phyloP scores from a whole-genome alignment of 192 early-diverging fungal genomes.

The Dimargaris verticillata region DNA sequence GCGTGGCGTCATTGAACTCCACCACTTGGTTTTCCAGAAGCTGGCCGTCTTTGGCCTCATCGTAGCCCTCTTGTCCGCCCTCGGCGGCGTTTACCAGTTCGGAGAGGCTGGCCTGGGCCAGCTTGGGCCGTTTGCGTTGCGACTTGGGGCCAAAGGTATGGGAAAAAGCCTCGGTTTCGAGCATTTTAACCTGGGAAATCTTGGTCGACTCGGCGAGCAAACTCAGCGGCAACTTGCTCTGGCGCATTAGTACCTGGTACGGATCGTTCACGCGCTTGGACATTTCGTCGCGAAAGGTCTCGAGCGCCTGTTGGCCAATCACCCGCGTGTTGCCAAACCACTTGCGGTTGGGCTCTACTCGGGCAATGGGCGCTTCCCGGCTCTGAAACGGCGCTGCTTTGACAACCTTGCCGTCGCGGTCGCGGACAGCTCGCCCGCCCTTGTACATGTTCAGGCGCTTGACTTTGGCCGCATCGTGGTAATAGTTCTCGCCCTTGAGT shows the following conservation, averaged over 20 bases:
- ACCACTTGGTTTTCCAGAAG: slow-evolving; percentile 56
- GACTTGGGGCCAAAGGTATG: slow-evolving; percentile 90
- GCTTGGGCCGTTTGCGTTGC: slow-evolving; percentile 86
- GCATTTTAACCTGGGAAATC: slow-evolving; percentile 62
- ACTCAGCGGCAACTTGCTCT: slow-evolving; percentile 92
- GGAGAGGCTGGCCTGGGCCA: slow-evolving; percentile 51
- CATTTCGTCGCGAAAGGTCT: slow-evolving; percentile 84
- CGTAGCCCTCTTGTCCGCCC: slow-evolving; percentile 43
- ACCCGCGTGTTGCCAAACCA: slow-evolving; percentile 99
- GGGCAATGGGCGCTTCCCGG: slow-evolving; percentile 50
- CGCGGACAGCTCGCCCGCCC: slow-evolving; percentile 64
- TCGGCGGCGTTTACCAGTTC: slow-evolving; percentile 60
- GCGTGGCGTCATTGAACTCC: slow-evolving; percentile 53
- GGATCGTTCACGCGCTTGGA: slow-evolving; percentile 76
- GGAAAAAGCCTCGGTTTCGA: slow-evolving; percentile 84
- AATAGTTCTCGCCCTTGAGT: slow-evolving; percentile 98
- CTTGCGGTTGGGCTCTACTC: slow-evolving; percentile 85
- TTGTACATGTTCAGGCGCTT: slow-evolving; percentile 87
- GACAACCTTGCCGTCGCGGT: slow-evolving; percentile 78
- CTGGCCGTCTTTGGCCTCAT: slow-evolving; percentile 50
- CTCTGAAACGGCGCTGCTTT: slow-evolving; percentile 84
- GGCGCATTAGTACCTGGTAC: slow-evolving; percentile 82
- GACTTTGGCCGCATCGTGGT: slow-evolving; percentile 89
- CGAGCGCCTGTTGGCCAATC: slow-evolving; percentile 85
- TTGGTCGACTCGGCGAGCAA: slow-evolving; percentile 63